Conservation (phyloP, 2,329 filamentous ascomycete genomes). For the Colletotrichum acutatum region DNA sequence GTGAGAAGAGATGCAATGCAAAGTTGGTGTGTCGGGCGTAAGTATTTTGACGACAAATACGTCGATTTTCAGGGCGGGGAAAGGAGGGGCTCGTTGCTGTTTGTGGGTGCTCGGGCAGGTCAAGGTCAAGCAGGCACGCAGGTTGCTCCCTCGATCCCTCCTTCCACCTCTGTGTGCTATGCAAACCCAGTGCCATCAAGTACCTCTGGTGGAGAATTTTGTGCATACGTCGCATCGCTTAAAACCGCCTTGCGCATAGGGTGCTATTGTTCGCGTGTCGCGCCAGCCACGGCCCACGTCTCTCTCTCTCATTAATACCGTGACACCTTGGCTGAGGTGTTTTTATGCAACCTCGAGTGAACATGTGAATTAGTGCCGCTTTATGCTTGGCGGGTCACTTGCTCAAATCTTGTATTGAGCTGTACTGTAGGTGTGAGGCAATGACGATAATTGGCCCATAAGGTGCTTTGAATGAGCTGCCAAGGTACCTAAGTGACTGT, state of each 20-base stretch:
- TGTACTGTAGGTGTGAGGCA: neutral
- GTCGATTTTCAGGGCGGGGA: slow-evolving; percentile 38
- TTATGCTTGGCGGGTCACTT: neutral
- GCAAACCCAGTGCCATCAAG: neutral
- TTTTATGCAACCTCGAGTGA: neutral
- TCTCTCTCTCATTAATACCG: too few species aligned
- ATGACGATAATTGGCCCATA: neutral
- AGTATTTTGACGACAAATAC: slow-evolving; percentile 38
- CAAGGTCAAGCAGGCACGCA: slow-evolving; percentile 26
- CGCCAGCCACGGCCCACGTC: neutral
- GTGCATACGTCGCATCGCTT: slow-evolving; percentile 6
- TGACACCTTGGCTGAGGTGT: too few species aligned
- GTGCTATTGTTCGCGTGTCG: slow-evolving; percentile 7
- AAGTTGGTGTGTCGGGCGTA: slow-evolving; percentile 28
- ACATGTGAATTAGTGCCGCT: neutral
- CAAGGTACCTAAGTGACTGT: neutral
- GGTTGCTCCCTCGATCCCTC: neutral
- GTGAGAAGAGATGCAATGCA: slow-evolving; percentile 30
- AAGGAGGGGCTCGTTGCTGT: slow-evolving; percentile 31
- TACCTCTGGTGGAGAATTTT: slow-evolving; percentile 9
- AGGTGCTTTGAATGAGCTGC: neutral
- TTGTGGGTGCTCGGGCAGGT: slow-evolving; percentile 36
- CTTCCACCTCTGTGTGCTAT: neutral
- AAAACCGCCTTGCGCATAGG: neutral
- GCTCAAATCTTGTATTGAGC: neutral